Evolutionary conservation across 495 filamentous ascomycete species (phyloP).

Genomic region (Hypoxylon intermedium): DNA sequence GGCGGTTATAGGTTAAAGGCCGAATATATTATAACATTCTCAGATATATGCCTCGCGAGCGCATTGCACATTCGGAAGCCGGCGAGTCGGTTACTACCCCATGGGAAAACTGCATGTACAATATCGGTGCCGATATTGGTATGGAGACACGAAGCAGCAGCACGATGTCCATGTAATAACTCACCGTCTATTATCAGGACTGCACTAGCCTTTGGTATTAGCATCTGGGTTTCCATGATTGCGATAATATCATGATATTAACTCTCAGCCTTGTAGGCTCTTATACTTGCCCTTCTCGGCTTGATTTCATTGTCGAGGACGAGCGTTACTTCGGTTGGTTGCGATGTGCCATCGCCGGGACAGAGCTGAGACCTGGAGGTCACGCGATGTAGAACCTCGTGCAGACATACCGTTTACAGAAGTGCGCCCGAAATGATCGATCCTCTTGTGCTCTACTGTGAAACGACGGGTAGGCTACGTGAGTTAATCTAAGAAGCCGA

Average conservation of each 20-base stretch:
- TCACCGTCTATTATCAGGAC: too few relatives aligned
- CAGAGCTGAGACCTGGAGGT: slow-evolving; percentile 33
- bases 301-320: background rate
- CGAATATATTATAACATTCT: slow-evolving; percentile 19
- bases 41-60: background rate
- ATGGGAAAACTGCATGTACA: slow-evolving; percentile 18
- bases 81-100: slow-evolving; percentile 14
- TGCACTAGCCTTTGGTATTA: too few relatives aligned
- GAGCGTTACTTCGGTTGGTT: background rate
- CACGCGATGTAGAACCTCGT: slow-evolving; percentile 36
- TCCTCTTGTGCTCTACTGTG: slow-evolving; percentile 35
- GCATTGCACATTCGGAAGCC: background rate
- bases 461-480: slow-evolving; percentile 20
- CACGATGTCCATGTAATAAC: background rate
- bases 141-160: background rate
- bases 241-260: too few relatives aligned
- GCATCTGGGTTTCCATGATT: too few relatives aligned
- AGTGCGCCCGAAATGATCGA: slow-evolving; percentile 31
- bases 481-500: slow-evolving; percentile 1
- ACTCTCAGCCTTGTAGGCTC: background rate
- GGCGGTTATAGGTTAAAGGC: slow-evolving; percentile 24
- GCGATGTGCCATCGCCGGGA: slow-evolving; percentile 18
- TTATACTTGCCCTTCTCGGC: slow-evolving; percentile 1
- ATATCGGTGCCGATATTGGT: slow-evolving; percentile 6
- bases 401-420: slow-evolving; percentile 31